Percentiles rank a stretch among this genome's conserved stretches.
Evolutionary conservation across 768 basidiomycete genomes (phyloP).

Genomic region (Lactarius indigo): DNA sequence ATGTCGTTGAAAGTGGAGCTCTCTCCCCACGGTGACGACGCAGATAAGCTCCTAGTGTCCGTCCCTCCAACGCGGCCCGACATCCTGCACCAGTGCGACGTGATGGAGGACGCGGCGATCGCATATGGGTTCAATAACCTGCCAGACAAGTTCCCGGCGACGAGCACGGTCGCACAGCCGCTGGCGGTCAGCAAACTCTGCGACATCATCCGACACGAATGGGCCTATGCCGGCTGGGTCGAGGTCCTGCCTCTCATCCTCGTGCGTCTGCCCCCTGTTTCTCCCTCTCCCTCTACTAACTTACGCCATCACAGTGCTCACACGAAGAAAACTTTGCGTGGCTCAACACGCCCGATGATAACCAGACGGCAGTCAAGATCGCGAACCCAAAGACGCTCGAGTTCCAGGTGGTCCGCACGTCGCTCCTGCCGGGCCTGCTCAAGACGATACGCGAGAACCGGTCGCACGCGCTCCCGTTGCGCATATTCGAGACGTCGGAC

Average conservation of each 20-base stretch:
- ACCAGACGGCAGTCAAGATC: constrained; percentile 79
- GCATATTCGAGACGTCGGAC: constrained; percentile 91
- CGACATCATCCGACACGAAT: constrained; percentile 85
- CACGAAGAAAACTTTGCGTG: constrained; percentile 98
- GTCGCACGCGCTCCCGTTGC: constrained; percentile 87
- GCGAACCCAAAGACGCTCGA: constrained; percentile 97
- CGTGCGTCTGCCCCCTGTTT: constrained; percentile 43
- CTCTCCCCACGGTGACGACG: constrained; percentile 41
- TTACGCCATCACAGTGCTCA: constrained; percentile 67
- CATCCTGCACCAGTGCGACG: constrained; percentile 96
- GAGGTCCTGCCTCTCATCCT: constrained; percentile 94
- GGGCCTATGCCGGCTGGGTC: constrained; percentile 93
- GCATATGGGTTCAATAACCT: constrained; percentile 98
- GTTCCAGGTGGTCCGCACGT: constrained; percentile 97
- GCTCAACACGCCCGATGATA: constrained; percentile 84
- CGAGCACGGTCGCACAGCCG: constrained; percentile 93
- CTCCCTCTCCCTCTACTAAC: neutral
- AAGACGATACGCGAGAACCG: constrained; percentile 98
- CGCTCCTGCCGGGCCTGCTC: constrained; percentile 90
- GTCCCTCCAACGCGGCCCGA: constrained; percentile 97
- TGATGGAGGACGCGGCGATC: constrained; percentile 97
- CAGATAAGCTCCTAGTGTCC: constrained; percentile 68
- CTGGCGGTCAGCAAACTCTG: constrained; percentile 84
- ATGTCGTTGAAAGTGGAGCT: constrained; percentile 72
- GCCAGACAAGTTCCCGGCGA: constrained; percentile 85